These are phyloP conservation scores for Thoreauomyces humboldtii DNA, from an alignment of 192 early-diverging fungal genomes.

Conservation along the genomic window DNA sequence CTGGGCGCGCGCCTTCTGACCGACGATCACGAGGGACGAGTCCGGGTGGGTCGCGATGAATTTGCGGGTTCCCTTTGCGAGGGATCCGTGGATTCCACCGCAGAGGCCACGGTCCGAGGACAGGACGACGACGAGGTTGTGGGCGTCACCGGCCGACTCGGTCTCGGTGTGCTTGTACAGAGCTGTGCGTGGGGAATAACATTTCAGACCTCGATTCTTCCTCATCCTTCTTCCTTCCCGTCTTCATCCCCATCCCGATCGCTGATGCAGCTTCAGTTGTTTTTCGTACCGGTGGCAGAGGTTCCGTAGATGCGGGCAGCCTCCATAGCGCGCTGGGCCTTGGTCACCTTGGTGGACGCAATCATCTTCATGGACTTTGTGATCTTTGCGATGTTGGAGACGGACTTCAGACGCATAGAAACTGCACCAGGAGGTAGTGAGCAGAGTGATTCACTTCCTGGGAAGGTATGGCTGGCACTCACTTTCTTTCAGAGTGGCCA, in stretches of 20 bases:
- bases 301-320: conserved; percentile 74
- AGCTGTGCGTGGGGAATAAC: no score
- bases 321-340: conserved; percentile 88
- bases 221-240: not conserved
- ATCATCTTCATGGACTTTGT: conserved; percentile 99
- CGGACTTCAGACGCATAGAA: conserved; percentile 90
- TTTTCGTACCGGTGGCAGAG: conserved; percentile 60
- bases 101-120: conserved; percentile 98
- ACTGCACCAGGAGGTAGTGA: conserved; percentile 46
- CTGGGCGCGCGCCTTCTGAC: conserved; percentile 88
- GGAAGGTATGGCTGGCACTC: conserved; percentile 22
- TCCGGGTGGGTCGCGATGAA: conserved; percentile 57
- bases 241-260: conserved; percentile 4
- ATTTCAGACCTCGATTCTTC: conserved; percentile 1
- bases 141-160: conserved; percentile 61
- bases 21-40: conserved; percentile 68
- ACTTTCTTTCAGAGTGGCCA: conserved; percentile 93
- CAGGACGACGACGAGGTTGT: conserved; percentile 73
- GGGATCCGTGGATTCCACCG: conserved; percentile 96
- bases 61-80: conserved; percentile 78
- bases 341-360: conserved; percentile 97
- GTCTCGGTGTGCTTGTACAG: conserved; percentile 71
- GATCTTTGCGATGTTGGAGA: conserved; percentile 98
- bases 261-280: no score
- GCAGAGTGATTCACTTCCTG: not conserved